Conservation (phyloP, 2,329 filamentous ascomycete species). For the Nigrospora sphaerica region DNA sequence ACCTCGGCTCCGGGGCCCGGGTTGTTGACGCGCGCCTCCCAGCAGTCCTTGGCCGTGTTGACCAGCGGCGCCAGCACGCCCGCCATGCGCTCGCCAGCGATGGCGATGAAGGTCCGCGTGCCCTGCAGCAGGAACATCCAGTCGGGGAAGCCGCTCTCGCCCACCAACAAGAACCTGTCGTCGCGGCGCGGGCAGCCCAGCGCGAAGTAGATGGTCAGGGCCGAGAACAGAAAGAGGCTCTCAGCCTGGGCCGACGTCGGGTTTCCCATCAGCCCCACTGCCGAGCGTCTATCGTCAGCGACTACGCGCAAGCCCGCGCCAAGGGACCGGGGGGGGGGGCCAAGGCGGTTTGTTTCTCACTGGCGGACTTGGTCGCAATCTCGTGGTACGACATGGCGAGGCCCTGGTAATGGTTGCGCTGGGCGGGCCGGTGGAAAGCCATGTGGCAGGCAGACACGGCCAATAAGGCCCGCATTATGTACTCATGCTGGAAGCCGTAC, state of each 20-base stretch:
- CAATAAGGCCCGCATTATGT: slow-evolving; percentile 27
- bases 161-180: slow-evolving; percentile 5
- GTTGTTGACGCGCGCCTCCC: not conserved
- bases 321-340: too few relatives aligned
- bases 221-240: slow-evolving; percentile 9
- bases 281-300: not conserved
- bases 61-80: slow-evolving; percentile 6
- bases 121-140: slow-evolving; percentile 16
- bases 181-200: slow-evolving; percentile 8
- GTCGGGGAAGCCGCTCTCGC: slow-evolving; percentile 11
- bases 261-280: slow-evolving; percentile 4
- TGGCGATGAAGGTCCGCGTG: slow-evolving; percentile 5
- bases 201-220: slow-evolving; percentile 9
- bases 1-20: not conserved
- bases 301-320: not conserved
- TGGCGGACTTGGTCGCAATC: slow-evolving; percentile 5
- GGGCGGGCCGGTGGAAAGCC: slow-evolving; percentile 17
- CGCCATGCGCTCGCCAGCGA: not conserved
- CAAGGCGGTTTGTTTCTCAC: not conserved
- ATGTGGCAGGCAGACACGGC: slow-evolving; percentile 29
- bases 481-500: slow-evolving; percentile 25
- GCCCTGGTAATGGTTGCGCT: slow-evolving; percentile 16
- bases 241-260: slow-evolving; percentile 1
- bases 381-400: slow-evolving; percentile 24
- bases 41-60: slow-evolving; percentile 3